These are phyloP conservation scores for Barnettozyma californica DNA, from an alignment of 805 yeast species.

Conservation along the genomic window DNA sequence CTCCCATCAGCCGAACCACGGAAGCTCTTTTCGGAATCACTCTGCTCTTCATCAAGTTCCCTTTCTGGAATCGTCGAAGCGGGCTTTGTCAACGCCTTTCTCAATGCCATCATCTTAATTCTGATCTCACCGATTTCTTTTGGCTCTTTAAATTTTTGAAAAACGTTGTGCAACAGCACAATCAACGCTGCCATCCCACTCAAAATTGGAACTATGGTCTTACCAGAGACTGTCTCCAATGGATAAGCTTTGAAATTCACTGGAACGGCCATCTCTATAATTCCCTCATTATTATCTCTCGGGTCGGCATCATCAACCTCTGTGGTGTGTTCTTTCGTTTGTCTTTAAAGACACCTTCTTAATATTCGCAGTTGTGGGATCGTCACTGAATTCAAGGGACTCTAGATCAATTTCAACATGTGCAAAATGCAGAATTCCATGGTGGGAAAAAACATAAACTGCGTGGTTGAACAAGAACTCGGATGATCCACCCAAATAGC, in stretches of 20 bases:
- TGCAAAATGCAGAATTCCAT: neutral
- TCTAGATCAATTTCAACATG: too few relatives aligned
- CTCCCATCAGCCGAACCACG: neutral
- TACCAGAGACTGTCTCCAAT: neutral
- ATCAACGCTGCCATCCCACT: neutral
- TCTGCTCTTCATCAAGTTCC: neutral
- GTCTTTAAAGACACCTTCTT: neutral
- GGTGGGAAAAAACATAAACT: neutral
- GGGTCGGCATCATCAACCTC: too few relatives aligned
- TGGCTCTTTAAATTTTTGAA: neutral
- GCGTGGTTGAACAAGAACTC: neutral
- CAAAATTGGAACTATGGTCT: neutral
- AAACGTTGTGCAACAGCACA: neutral
- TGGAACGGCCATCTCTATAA: neutral
- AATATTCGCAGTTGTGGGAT: neutral
- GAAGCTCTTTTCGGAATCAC: neutral
- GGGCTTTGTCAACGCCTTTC: neutral
- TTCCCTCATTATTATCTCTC: neutral
- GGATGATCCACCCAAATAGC: neutral
- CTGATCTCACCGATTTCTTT: too few relatives aligned
- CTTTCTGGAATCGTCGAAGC: neutral
- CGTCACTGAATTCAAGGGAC: too few relatives aligned
- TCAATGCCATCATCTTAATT: too few relatives aligned
- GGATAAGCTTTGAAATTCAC: neutral
- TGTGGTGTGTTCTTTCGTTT: neutral